Evolutionary conservation across 2,329 filamentous ascomycete species (phyloP), one percentile per base, ranked within the genome.

Genomic region (Lasiodiplodia theobromae): DNA sequence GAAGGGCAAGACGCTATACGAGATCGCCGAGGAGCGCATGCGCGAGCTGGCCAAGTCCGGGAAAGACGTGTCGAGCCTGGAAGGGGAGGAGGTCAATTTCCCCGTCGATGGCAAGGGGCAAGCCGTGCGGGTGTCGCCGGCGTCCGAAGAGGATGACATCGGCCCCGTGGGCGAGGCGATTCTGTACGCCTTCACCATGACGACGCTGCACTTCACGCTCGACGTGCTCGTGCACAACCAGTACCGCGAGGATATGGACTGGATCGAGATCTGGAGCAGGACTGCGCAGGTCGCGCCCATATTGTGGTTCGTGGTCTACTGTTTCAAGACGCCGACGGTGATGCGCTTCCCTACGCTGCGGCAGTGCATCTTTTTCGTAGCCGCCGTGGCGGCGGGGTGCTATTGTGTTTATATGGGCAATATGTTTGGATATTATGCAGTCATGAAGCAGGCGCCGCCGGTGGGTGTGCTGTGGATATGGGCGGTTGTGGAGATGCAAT

Each of bases 391-490:
- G 11, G 83, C 88, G 0, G 96, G 96, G 1, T 92, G 89, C 80
- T 94, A 93, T 78, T 83, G 97, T 71, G 90, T 98, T 60, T 85
- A 92, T 72, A 88, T 94, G 66, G 93, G 92, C 31, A 98, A 97
- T 75, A 86, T 84, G 37, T 88, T 89, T 72, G 88, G 91, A 4
- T 98, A 97, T 75, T 89, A 96, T 73, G 91, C 92, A 7, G 89
- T 97, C 23, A 94, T 98, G 93, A 96, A 97, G 82, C 89, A 89
- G 71, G 92, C 94, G 0, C 96, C 96, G n/a, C 90, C 94, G 5
- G 79, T 97, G 16, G 96, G 93, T 0, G 95, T 92, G 51, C 79
- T 98, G 21, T 98, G 95, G 94, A 87, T 98, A 4, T 98, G 95
- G 94, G 89, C 91, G 38, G 90, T 98, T 25, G 86, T 98, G 57